Percentiles rank a stretch among this genome's conserved stretches.
phyloP scores from a whole-genome alignment of 1,139 yeast genomes.

The Yamadazyma spencermartinsiae region DNA sequence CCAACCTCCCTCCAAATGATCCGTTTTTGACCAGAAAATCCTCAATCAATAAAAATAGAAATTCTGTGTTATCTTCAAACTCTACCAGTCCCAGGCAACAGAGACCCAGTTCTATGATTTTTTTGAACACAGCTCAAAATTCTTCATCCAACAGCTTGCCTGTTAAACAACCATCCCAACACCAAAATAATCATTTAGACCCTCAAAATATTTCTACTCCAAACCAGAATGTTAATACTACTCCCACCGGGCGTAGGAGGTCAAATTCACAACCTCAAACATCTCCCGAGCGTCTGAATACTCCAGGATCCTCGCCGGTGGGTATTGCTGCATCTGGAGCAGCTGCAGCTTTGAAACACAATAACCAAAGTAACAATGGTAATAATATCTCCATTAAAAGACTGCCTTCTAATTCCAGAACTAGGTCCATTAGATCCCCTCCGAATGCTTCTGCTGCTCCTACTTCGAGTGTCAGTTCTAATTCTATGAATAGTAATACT shows the following conservation, averaged over 20 bases:
- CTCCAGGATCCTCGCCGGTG: conserved; percentile 12
- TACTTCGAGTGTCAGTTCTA: conserved; percentile 2
- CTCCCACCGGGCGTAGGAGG: conserved; percentile 29
- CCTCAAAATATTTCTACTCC: not conserved
- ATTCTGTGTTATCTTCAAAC: conserved; percentile 12
- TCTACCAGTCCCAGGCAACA: conserved; percentile 17
- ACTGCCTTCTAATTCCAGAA: conserved; percentile 10
- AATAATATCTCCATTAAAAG: conserved; percentile 8
- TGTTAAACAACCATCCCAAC: conserved; percentile 5
- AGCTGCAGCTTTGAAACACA: conserved; percentile 32
- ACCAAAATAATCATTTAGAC: not conserved
- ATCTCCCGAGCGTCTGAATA: conserved; percentile 10
- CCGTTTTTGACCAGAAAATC: conserved; percentile 13
- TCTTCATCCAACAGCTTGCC: conserved; percentile 19
- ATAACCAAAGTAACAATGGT: conserved; percentile 12
- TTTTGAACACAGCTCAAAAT: conserved; percentile 21
- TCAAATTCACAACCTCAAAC: conserved; percentile 42
- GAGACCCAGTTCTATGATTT: conserved; percentile 32
- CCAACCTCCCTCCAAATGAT: conserved; percentile 5
- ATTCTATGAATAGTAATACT: not conserved
- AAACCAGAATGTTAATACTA: conserved; percentile 3
- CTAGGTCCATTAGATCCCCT: conserved; percentile 5
- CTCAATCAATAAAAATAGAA: conserved; percentile 23
- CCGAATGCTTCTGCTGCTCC: not conserved
- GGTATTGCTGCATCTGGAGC: conserved; percentile 34